Evolutionary conservation across 2,329 filamentous ascomycete genomes (phyloP).

Genomic region (Tothia fuscella): DNA sequence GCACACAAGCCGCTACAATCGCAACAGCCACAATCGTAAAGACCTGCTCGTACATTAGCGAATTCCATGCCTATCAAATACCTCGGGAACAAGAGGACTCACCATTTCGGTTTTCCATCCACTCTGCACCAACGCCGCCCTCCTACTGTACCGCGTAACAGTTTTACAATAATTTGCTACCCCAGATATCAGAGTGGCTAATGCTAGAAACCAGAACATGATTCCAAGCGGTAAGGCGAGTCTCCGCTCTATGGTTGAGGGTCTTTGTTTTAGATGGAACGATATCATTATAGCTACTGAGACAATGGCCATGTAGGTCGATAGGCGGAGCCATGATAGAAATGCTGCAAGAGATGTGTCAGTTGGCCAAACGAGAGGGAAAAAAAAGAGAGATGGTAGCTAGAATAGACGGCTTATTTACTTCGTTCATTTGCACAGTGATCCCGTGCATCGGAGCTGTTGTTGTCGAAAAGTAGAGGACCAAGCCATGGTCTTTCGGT

Average conservation of each 20-base stretch:
- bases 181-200: slow-evolving; percentile 66
- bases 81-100: slow-evolving; percentile 12
- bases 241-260: slow-evolving; percentile 56
- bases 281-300: slow-evolving; percentile 82
- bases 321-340: slow-evolving; percentile 79
- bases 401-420: slow-evolving; percentile 16
- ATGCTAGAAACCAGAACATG: slow-evolving; percentile 73
- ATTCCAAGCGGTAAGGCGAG: slow-evolving; percentile 76
- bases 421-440: slow-evolving; percentile 70
- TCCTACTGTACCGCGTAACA: slow-evolving; percentile 69
- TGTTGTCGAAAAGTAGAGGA: slow-evolving; percentile 61
- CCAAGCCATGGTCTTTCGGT: slow-evolving; percentile 51
- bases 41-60: slow-evolving; percentile 12
- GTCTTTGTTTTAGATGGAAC: slow-evolving; percentile 73
- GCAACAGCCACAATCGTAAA: slow-evolving; percentile 29
- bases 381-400: not conserved
- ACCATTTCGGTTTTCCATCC: slow-evolving; percentile 88
- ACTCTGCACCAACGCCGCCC: slow-evolving; percentile 75
- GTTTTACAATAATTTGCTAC: slow-evolving; percentile 77
- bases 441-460: slow-evolving; percentile 61
- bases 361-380: too few relatives aligned
- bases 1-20: slow-evolving; percentile 29
- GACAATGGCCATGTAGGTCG: slow-evolving; percentile 84
- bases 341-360: slow-evolving; percentile 41
- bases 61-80: not conserved